Conservation (phyloP, 2,329 filamentous ascomycete species). For the Parastagonospora avenae region DNA sequence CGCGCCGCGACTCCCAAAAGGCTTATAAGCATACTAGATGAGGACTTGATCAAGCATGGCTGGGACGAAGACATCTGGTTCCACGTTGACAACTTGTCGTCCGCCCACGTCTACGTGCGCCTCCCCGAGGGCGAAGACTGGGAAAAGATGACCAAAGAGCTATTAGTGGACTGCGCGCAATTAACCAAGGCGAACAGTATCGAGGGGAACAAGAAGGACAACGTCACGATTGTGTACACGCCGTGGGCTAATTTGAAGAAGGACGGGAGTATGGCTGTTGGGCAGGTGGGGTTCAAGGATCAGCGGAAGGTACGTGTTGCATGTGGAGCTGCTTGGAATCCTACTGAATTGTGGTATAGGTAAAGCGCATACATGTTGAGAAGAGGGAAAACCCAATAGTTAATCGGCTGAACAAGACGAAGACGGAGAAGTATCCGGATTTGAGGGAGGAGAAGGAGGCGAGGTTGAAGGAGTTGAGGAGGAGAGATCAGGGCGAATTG, state of each 20-base stretch:
- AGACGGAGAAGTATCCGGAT: conserved; percentile 84
- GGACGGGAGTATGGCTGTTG: conserved; percentile 91
- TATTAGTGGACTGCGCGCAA: conserved; percentile 90
- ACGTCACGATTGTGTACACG: conserved; percentile 95
- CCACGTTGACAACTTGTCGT: conserved; percentile 96
- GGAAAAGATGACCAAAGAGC: conserved; percentile 76
- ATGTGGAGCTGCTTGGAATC: neutral
- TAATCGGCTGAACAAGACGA: conserved; percentile 98
- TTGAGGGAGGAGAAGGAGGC: conserved; percentile 82
- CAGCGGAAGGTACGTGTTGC: conserved; percentile 62
- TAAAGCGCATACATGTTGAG: conserved; percentile 80
- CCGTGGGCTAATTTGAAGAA: conserved; percentile 97
- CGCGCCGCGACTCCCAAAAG: neutral
- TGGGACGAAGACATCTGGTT: conserved; percentile 99
- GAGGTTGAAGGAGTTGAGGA: conserved; percentile 71
- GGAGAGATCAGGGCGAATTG: conserved; percentile 68
- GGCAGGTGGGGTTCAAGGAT: conserved; percentile 95
- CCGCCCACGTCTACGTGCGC: conserved; percentile 93
- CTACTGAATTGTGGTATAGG: conserved; percentile 52
- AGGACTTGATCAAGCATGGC: conserved; percentile 92
- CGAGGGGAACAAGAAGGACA: conserved; percentile 99
- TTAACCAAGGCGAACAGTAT: conserved; percentile 99
- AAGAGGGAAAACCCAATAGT: conserved; percentile 87
- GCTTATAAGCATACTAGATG: conserved; percentile 65
- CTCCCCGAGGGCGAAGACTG: conserved; percentile 78